Evolutionary conservation across 306 rosid genomes (phyloP).

Genomic region (Castanea mollissima): DNA sequence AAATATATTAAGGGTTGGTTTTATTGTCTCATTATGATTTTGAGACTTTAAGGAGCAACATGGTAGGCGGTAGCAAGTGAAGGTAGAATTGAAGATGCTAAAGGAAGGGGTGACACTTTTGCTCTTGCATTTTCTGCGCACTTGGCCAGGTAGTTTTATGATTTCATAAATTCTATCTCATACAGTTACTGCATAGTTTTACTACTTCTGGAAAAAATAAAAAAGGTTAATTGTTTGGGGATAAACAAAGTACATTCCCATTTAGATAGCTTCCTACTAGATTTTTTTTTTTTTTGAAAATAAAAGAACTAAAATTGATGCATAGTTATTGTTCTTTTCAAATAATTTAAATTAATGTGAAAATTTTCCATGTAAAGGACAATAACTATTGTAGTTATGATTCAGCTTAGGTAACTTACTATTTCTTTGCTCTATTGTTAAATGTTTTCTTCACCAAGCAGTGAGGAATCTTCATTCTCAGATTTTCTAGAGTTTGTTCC

Average conservation of each 20-base stretch:
- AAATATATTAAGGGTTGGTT: not conserved
- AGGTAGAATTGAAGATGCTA: slow-evolving; percentile 97
- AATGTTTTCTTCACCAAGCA: no score
- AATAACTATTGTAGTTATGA: not conserved
- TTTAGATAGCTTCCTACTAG: slow-evolving; percentile 16
- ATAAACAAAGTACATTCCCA: not conserved
- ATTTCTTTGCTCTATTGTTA: no score
- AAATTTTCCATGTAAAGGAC: not conserved
- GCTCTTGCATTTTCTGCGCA: slow-evolving; percentile 96
- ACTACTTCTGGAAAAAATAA: not conserved
- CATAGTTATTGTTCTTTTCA: no score
- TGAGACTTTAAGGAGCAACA: slow-evolving; percentile 22
- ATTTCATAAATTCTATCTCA: slow-evolving; percentile 6
- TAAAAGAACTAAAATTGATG: no score
- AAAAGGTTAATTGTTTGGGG: not conserved
- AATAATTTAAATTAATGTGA: not conserved
- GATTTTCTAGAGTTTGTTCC: no score
- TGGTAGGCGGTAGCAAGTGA: slow-evolving; percentile 98
- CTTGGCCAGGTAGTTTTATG: slow-evolving; percentile 64
- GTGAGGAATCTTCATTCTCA: no score
- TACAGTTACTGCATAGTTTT: not conserved
- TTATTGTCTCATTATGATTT: slow-evolving; percentile 16
- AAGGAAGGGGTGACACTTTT: slow-evolving; percentile 96
- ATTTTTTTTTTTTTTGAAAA: not conserved
- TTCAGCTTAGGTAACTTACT: not conserved